These are phyloP conservation scores for Trichosporon ovoides DNA, from an alignment of 1,284 basidiomycete genomes.

Conservation along the genomic window DNA sequence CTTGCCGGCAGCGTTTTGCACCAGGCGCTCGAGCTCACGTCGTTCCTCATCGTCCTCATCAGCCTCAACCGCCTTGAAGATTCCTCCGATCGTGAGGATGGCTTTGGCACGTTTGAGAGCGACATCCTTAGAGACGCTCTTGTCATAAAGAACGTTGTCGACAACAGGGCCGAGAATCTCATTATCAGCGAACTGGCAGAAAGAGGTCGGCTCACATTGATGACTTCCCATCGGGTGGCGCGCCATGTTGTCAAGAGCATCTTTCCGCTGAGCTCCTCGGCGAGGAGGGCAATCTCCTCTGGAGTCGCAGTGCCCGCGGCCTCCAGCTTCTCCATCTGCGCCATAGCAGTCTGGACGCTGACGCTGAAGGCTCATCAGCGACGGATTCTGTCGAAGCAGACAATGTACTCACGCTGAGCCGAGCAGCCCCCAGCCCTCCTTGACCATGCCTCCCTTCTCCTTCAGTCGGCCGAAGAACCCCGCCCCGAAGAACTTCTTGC, in stretches of 20 bases:
- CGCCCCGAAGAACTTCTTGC: constrained; percentile 74
- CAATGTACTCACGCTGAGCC: constrained; percentile 62
- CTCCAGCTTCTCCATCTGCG: constrained; percentile 89
- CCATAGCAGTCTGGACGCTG: constrained; percentile 60
- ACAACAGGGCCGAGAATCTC: constrained; percentile 58
- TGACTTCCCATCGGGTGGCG: constrained; percentile 86
- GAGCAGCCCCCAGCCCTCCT: constrained; percentile 90
- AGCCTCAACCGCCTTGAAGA: constrained; percentile 75
- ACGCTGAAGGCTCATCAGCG: constrained; percentile 50
- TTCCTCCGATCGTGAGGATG: constrained; percentile 71
- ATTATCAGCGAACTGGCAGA: constrained; percentile 12
- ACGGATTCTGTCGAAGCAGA: background rate
- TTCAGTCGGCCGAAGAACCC: constrained; percentile 86
- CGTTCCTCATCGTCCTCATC: constrained; percentile 88
- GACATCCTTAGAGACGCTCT: constrained; percentile 61
- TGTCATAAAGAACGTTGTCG: constrained; percentile 74
- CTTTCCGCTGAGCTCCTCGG: constrained; percentile 93
- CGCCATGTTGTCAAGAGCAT: constrained; percentile 93
- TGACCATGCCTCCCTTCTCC: constrained; percentile 86
- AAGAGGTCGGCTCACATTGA: constrained; percentile 56
- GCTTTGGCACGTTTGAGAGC: constrained; percentile 80
- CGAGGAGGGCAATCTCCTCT: constrained; percentile 77
- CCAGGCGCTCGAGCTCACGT: constrained; percentile 73
- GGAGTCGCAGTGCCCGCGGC: constrained; percentile 74
- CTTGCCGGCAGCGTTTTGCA: constrained; percentile 49